phyloP scores from a whole-genome alignment of 2,329 filamentous ascomycete species.

The Ascomycota sp. region DNA sequence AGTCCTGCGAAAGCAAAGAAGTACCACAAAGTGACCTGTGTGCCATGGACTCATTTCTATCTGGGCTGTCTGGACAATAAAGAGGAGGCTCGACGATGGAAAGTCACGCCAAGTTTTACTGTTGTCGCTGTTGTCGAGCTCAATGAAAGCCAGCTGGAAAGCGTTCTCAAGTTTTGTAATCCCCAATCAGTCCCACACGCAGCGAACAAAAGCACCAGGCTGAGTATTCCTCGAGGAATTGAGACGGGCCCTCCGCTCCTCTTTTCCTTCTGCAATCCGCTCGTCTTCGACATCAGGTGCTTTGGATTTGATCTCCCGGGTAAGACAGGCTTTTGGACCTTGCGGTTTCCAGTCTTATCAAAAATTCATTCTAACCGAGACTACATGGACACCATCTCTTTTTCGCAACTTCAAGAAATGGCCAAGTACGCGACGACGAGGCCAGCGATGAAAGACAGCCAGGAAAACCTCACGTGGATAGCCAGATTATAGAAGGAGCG shows the following conservation, averaged over 20 bases:
- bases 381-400: slow-evolving; percentile 46
- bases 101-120: slow-evolving; percentile 37
- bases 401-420: slow-evolving; percentile 47
- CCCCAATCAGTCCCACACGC: slow-evolving; percentile 17
- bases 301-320: slow-evolving; percentile 58
- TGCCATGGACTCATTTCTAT: slow-evolving; percentile 65
- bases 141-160: slow-evolving; percentile 26
- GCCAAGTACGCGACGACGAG: slow-evolving; percentile 34
- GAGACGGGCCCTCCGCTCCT: slow-evolving; percentile 21
- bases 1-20: slow-evolving; percentile 40
- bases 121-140: slow-evolving; percentile 45
- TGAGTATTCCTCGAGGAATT: slow-evolving; percentile 25
- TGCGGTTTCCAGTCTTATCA: slow-evolving; percentile 55
- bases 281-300: slow-evolving; percentile 63
- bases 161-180: slow-evolving; percentile 26
- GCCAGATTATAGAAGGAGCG: slow-evolving; percentile 37
- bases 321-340: slow-evolving; percentile 49
- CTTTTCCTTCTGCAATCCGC: slow-evolving; percentile 44
- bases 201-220: slow-evolving; percentile 18
- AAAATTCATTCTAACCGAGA: slow-evolving; percentile 63
- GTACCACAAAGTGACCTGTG: slow-evolving; percentile 24
- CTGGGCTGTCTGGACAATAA: slow-evolving; percentile 58
- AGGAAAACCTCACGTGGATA: slow-evolving; percentile 42
- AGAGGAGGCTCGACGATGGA: slow-evolving; percentile 29
- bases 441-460: slow-evolving; percentile 30